These are phyloP conservation scores for Solanum dulcamara DNA, from an alignment of 257 asterid genomes.

Conservation along the genomic window DNA sequence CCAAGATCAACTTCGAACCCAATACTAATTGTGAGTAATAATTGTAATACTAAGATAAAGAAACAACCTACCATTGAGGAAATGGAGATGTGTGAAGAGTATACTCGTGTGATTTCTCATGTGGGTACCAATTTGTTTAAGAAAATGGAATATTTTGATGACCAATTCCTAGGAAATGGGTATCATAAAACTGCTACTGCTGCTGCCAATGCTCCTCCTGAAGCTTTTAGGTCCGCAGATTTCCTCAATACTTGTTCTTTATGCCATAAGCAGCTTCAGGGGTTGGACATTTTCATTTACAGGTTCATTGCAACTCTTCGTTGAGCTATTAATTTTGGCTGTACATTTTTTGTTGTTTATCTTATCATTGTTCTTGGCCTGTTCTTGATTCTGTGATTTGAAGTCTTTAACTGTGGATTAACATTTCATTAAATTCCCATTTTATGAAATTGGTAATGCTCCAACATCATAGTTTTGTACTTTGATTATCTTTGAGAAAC, in stretches of 20 bases:
- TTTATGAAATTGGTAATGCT: neutral
- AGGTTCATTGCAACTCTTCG: slow-evolving; percentile 32
- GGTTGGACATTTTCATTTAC: slow-evolving; percentile 84
- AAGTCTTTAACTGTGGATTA: neutral
- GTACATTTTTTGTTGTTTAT: neutral
- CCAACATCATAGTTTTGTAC: neutral
- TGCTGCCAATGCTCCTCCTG: neutral
- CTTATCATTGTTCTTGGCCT: neutral
- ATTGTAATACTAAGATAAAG: neutral
- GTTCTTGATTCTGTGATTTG: neutral
- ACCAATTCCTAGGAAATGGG: slow-evolving; percentile 21
- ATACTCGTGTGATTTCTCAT: slow-evolving; percentile 69
- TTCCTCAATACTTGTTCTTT: slow-evolving; percentile 63
- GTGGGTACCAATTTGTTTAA: slow-evolving; percentile 38
- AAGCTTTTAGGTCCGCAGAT: slow-evolving; percentile 20
- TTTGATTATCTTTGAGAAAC: neutral
- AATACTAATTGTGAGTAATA: neutral
- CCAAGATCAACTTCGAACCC: slow-evolving; percentile 42
- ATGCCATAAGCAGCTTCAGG: slow-evolving; percentile 71
- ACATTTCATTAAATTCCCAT: neutral
- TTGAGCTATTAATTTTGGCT: neutral
- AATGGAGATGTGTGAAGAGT: slow-evolving; percentile 60
- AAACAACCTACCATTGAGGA: slow-evolving; percentile 20
- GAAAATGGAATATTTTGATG: slow-evolving; percentile 56
- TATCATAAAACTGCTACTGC: neutral